These are phyloP conservation scores for Penicillium sclerotigenum DNA, from an alignment of 2,329 filamentous ascomycete genomes.

Conservation along the genomic window DNA sequence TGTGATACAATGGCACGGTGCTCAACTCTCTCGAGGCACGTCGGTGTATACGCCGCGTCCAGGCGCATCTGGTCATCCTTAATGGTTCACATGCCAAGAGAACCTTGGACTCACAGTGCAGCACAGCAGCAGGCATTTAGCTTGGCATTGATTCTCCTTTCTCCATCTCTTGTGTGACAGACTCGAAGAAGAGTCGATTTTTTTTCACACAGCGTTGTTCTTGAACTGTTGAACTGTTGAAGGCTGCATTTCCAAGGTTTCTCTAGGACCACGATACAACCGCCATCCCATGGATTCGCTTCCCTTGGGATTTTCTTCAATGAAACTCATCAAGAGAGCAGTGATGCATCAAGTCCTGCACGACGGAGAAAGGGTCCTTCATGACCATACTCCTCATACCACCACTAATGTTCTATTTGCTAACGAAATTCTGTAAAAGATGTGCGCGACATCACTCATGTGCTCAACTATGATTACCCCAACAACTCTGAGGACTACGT, in stretches of 20 bases:
- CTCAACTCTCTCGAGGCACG: constrained; percentile 90
- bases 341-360: constrained; percentile 60
- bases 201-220: constrained; percentile 51
- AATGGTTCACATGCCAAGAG: constrained; percentile 75
- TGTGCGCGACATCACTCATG: constrained; percentile 99
- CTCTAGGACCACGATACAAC: constrained; percentile 60
- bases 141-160: constrained; percentile 54
- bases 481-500: constrained; percentile 78
- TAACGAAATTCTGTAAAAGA: constrained; percentile 77
- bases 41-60: constrained; percentile 87
- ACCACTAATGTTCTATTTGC: constrained; percentile 57
- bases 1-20: constrained; percentile 63
- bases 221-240: constrained; percentile 70
- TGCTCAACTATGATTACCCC: constrained; percentile 99
- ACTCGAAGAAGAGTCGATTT: constrained; percentile 72
- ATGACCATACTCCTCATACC: constrained; percentile 41
- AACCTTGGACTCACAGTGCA: constrained; percentile 82
- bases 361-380: constrained; percentile 55
- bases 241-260: constrained; percentile 72
- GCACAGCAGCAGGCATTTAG: constrained; percentile 66
- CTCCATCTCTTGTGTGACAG: constrained; percentile 65
- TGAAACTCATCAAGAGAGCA: constrained; percentile 53
- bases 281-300: constrained; percentile 52
- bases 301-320: constrained; percentile 41
- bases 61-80: constrained; percentile 72